Evolutionary conservation across 805 yeast species (phyloP).

Genomic region (Ogataea pini): DNA sequence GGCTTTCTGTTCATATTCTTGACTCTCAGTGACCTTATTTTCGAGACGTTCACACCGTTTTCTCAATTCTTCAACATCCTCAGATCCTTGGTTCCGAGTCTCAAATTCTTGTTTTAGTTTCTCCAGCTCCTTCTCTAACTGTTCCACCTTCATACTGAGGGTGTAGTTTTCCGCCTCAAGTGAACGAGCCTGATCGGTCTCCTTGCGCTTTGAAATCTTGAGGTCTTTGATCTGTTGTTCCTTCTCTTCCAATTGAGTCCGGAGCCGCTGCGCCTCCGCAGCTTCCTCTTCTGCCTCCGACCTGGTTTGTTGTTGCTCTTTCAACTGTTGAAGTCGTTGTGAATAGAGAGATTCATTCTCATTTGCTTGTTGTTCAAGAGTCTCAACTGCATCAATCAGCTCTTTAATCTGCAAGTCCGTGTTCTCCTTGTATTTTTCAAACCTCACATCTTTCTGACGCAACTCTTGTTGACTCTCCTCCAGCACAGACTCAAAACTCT

Average conservation of each 20-base stretch:
- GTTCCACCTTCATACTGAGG: slow-evolving; percentile 7
- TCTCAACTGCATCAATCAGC: slow-evolving; percentile 56
- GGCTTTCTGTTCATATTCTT: neutral
- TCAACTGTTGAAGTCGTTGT: slow-evolving; percentile 43
- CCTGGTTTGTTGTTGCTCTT: slow-evolving; percentile 22
- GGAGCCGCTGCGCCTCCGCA: slow-evolving; percentile 17
- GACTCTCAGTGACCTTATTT: neutral
- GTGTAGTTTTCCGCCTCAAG: slow-evolving; percentile 18
- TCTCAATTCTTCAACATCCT: slow-evolving; percentile 10
- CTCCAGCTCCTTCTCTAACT: slow-evolving; percentile 2
- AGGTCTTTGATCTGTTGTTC: slow-evolving; percentile 7
- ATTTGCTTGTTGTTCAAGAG: slow-evolving; percentile 53
- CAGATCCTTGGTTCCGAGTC: slow-evolving; percentile 5
- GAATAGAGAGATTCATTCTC: slow-evolving; percentile 54
- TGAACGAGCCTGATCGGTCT: neutral
- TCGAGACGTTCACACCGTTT: neutral
- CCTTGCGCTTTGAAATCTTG: neutral
- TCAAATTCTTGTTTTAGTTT: too few relatives aligned
- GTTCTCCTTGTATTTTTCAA: slow-evolving; percentile 46
- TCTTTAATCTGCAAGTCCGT: slow-evolving; percentile 59
- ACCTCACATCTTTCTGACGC: slow-evolving; percentile 45
- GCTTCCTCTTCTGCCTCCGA: slow-evolving; percentile 13
- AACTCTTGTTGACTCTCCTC: slow-evolving; percentile 48
- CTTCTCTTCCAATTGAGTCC: slow-evolving; percentile 15
- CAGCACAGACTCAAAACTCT: slow-evolving; percentile 48